A percentile compares a stretch with the other conserved stretches of the same genome.
phyloP scores from a whole-genome alignment of 495 filamentous ascomycete species.

The Penicillium longicatenatum region DNA sequence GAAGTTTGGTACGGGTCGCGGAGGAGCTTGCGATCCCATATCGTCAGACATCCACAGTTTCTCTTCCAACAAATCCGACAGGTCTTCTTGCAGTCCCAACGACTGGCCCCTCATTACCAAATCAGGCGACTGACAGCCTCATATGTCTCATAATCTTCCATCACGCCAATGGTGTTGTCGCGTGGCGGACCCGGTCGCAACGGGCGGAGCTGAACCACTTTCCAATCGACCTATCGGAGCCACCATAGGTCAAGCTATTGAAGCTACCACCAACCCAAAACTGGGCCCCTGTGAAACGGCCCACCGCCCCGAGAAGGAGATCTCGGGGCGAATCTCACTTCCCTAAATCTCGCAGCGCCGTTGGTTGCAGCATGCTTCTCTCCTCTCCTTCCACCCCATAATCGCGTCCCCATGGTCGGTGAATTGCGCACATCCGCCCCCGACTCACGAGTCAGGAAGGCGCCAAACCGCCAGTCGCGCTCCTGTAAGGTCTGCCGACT shows the following conservation, averaged over 20 bases:
- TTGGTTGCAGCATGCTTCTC: slow-evolving; percentile 32
- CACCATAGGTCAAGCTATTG: not conserved
- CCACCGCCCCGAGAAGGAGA: slow-evolving; percentile 26
- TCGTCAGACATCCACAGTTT: not conserved
- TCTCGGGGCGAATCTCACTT: slow-evolving; percentile 40
- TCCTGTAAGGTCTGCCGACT: slow-evolving; percentile 49
- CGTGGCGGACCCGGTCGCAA: slow-evolving; percentile 10
- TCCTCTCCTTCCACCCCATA: slow-evolving; percentile 19
- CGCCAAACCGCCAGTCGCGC: slow-evolving; percentile 40
- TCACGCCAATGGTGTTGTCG: slow-evolving; percentile 12
- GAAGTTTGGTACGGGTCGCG: not conserved
- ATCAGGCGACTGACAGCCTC: slow-evolving; percentile 21
- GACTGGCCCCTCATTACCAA: slow-evolving; percentile 18
- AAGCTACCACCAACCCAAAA: slow-evolving; percentile 9
- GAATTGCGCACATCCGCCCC: slow-evolving; percentile 28
- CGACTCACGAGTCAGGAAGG: slow-evolving; percentile 27
- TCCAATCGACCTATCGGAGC: not conserved
- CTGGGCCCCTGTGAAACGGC: slow-evolving; percentile 5
- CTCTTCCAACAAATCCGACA: not conserved
- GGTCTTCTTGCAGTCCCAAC: slow-evolving; percentile 8
- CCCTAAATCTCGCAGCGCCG: slow-evolving; percentile 33
- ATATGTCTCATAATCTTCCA: slow-evolving; percentile 3
- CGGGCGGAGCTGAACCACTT: slow-evolving; percentile 13
- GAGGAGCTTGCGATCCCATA: not conserved
- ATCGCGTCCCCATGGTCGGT: slow-evolving; percentile 26